These are phyloP conservation scores for Fragaria nilgerrensis DNA, from an alignment of 306 rosid genomes.

Conservation along the genomic window DNA sequence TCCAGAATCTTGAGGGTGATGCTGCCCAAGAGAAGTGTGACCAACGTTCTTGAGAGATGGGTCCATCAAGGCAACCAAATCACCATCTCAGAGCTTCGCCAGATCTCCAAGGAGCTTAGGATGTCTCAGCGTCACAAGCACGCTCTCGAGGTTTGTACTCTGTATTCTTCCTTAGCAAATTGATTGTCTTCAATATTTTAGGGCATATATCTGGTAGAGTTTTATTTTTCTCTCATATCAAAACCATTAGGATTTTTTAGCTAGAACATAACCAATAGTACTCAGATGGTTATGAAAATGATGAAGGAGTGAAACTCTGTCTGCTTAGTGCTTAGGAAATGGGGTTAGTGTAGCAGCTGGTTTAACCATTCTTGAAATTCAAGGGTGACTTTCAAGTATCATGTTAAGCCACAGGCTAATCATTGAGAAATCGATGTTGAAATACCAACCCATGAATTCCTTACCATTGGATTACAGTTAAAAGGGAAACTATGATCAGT, in stretches of 20 bases:
- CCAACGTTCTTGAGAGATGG: conserved; percentile 76
- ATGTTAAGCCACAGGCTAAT: not conserved
- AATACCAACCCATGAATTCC: not conserved
- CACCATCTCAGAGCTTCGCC: conserved; percentile 60
- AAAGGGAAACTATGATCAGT: not conserved
- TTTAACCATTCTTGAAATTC: not conserved
- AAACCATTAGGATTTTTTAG: not conserved
- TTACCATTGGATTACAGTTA: not conserved
- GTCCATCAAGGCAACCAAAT: conserved; percentile 63
- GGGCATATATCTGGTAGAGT: not conserved
- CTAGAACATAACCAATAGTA: not conserved
- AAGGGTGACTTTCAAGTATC: not conserved
- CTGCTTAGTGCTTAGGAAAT: not conserved
- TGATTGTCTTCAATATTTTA: not conserved
- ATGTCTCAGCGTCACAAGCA: conserved; percentile 80
- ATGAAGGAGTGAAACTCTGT: not conserved
- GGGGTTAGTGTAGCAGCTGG: not conserved
- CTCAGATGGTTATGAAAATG: not conserved
- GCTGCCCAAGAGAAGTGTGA: conserved; percentile 83
- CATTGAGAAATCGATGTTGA: not conserved
- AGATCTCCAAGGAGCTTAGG: conserved; percentile 75
- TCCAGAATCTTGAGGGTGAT: conserved; percentile 69
- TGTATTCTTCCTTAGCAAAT: not conserved
- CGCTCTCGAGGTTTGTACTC: conserved; percentile 73
- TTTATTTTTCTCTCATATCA: not conserved